These are phyloP conservation scores for Fragaria vesca DNA, from an alignment of 306 rosid genomes.

Conservation along the genomic window DNA sequence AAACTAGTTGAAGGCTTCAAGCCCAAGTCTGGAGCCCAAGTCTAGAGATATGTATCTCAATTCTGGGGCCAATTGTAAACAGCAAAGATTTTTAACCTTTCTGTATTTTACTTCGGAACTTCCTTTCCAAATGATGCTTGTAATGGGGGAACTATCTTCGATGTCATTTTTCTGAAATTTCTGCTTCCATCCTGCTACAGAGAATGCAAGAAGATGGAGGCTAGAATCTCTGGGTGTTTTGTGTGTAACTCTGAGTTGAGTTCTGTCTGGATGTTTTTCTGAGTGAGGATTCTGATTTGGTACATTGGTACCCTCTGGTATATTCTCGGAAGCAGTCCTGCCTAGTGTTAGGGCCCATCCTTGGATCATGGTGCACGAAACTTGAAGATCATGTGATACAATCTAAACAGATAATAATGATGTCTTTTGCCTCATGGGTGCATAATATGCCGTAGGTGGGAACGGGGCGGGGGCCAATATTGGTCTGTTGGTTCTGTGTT, in stretches of 20 bases:
- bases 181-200: not conserved
- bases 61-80: not conserved
- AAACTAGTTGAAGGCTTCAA: not conserved
- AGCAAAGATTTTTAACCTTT: not conserved
- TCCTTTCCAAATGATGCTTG: not conserved
- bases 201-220: not conserved
- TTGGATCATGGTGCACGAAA: not conserved
- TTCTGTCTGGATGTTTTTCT: not conserved
- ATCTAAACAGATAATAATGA: not conserved
- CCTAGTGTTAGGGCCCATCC: not conserved
- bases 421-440: not conserved
- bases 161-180: not conserved
- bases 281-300: not conserved
- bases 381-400: not conserved
- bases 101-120: not conserved
- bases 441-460: not conserved
- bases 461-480: not conserved
- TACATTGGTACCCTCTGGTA: not conserved
- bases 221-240: not conserved
- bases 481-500: not conserved
- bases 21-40: not conserved
- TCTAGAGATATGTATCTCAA: not conserved
- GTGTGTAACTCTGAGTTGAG: not conserved
- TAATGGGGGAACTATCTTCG: not conserved
- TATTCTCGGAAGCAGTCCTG: not conserved